Base-by-base conservation (phyloP, 1,284 basidiomycete species). In the Mycocalia duriaeana region DNA sequence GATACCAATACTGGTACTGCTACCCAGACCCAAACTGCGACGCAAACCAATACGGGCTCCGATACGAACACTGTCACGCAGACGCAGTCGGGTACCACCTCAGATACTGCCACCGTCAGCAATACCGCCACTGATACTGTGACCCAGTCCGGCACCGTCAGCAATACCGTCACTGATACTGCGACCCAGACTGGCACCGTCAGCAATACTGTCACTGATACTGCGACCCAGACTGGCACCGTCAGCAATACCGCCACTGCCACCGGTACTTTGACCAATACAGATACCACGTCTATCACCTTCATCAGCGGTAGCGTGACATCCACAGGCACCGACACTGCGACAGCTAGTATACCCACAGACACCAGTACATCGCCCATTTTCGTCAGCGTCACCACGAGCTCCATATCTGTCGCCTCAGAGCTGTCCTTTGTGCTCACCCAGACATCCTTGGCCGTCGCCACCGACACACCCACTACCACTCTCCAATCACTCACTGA, bases 401-500 rank as follows among this genome's bases (percentile, higher is more conserved):
- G 24, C 40, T 47, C 25, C 36, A 44, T 63, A 42, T 61, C 64
- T 14, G 56, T 71, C 41, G 57, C 64, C 25, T 62, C 69, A 5
- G 62, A 61, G 23, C 60, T 71, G 28, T 62, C 66, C 2, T 70
- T 68, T 63, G 58, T 73, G 45, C 50, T 67, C 34, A 73, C 77
- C 2, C 59, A 71, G 53, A 62, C 69, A 3, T 66, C 72, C 3
- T 64, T 83, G 19, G 67, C 77, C 9, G 51, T 76, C 26, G 55
- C 63, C 6, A 45, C 60, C 11, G 9, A 66, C 1, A 47, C 61
- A 1, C 55, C 70, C 0, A 58, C 65, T 2, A 5, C 44, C 5
- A 14, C 53, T 7, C 46, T 57, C 3, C 45, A 45, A 5, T 72
- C 77, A 0, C 55, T 73, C n/a, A 72, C 75, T 7, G 57, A 84